Conservation (phyloP, 2,329 filamentous ascomycete species). For the Fusarium concolor region DNA sequence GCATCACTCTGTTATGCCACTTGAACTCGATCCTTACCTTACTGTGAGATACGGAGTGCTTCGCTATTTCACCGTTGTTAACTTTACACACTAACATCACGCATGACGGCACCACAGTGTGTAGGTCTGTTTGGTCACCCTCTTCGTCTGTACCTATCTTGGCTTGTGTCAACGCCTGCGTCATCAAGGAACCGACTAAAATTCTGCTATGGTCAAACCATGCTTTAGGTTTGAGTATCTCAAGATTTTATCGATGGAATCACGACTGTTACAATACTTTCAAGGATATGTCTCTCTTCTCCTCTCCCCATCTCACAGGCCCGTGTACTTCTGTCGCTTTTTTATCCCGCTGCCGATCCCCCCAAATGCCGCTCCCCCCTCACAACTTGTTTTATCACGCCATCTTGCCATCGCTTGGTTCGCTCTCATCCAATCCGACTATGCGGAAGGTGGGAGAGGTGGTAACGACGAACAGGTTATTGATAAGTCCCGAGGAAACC, state of each 20-base stretch:
- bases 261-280: not conserved
- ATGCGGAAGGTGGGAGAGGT: not conserved
- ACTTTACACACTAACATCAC: slow-evolving; percentile 1
- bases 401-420: slow-evolving; percentile 1
- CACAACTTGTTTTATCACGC: slow-evolving; percentile 8
- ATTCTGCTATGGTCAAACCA: not conserved
- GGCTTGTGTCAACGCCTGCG: not conserved
- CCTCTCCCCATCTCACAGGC: not conserved
- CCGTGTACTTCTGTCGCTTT: not conserved
- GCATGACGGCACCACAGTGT: slow-evolving; percentile 19
- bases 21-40: not conserved
- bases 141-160: not conserved
- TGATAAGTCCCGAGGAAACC: slow-evolving; percentile 8
- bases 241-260: not conserved
- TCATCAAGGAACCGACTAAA: not conserved
- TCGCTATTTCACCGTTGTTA: not conserved
- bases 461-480: not conserved
- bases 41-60: not conserved
- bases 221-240: not conserved
- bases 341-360: slow-evolving; percentile 19
- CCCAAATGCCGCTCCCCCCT: slow-evolving; percentile 13
- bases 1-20: too few relatives aligned
- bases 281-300: not conserved
- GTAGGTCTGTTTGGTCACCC: not conserved
- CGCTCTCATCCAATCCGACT: not conserved